Base-by-base conservation (phyloP, 1,284 basidiomycete genomes). In the Trichosporon faecale region DNA sequence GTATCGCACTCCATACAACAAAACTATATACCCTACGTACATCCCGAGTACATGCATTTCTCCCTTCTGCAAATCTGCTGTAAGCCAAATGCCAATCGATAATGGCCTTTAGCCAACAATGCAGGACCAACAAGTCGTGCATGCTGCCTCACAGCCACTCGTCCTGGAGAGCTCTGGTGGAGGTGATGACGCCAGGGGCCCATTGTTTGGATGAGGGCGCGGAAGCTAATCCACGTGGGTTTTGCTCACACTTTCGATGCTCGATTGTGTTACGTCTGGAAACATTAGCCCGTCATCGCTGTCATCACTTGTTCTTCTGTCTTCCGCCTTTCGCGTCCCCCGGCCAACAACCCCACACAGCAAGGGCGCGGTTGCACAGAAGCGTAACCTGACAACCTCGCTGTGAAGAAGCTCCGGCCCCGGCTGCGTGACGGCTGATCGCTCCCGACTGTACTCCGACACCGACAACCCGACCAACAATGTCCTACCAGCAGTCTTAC, bases 401-500 rank as follows among this genome's bases (percentile, higher is more conserved):
- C 27, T 31, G 27, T 31, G 57, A 31, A 61, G 57, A 61, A 61
- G 14, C 57, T 31, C 31, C 29, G 57, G 16, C 27, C 57, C 27
- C 57, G 27, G 57, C 57, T 31, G 57, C 18, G 27, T 27, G 27
- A n/a, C 27, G 27, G 57, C 57, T 61, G 57, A 61, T 33, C 57
- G 18, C 8, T 18, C 3, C 12, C n/a, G 16, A 31, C 27, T n/a
- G n/a, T n/a, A n/a, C n/a, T n/a, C 8, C 57, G 52, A 57, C 52
- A 5, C 27, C 52, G 14, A 25, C 25, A 16, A 25, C 11, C 27
- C 23, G 25, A 14, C 27, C 52, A 57, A 57, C 29, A 57, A 61
- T 61, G 57, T 61, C 57, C 27, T 61, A 61, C 23, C 65, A 66
- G 52, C 65, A 66, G 52, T 16, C 21, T 33, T 66, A 66, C 65